Conservation (phyloP, 441 rosid species). For the Aquilaria agallochum region DNA sequence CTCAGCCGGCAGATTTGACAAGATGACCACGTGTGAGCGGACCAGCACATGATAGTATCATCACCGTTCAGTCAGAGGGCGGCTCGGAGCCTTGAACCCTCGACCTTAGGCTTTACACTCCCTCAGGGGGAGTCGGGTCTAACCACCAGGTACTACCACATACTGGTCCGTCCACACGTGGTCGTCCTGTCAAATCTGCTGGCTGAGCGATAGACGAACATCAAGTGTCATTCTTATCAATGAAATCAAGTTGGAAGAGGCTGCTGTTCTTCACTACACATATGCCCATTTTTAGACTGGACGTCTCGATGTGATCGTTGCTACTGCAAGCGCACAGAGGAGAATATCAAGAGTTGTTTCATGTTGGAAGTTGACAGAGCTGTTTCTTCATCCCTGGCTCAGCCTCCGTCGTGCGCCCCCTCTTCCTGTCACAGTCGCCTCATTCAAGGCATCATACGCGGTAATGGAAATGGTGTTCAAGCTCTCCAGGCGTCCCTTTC, state of each 20-base stretch:
- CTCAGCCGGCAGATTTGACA: no score
- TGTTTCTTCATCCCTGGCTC: slow-evolving; percentile 31
- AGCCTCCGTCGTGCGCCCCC: slow-evolving; percentile 12
- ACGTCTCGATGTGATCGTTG: slow-evolving; percentile 74
- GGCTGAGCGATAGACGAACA: no score
- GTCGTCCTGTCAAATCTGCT: no score
- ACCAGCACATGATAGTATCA: no score
- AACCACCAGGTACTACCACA: no score
- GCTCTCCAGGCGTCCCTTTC: slow-evolving; percentile 11
- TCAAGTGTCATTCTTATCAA: slow-evolving; percentile 22
- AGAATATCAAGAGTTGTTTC: slow-evolving; percentile 78
- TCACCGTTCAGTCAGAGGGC: no score
- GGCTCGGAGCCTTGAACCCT: no score
- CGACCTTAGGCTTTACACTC: no score
- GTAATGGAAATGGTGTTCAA: slow-evolving; percentile 4
- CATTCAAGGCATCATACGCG: slow-evolving; percentile 13
- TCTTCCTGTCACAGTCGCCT: slow-evolving; percentile 11
- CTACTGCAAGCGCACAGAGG: slow-evolving; percentile 81
- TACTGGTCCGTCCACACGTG: no score
- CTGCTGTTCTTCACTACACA: slow-evolving; percentile 75
- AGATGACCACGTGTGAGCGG: no score
- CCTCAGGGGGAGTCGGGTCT: no score
- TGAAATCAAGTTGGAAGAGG: slow-evolving; percentile 77
- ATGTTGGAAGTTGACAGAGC: slow-evolving; percentile 80
- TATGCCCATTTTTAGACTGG: slow-evolving; percentile 69